Conservation (phyloP, 495 filamentous ascomycete genomes). For the Choiromyces venosus region DNA sequence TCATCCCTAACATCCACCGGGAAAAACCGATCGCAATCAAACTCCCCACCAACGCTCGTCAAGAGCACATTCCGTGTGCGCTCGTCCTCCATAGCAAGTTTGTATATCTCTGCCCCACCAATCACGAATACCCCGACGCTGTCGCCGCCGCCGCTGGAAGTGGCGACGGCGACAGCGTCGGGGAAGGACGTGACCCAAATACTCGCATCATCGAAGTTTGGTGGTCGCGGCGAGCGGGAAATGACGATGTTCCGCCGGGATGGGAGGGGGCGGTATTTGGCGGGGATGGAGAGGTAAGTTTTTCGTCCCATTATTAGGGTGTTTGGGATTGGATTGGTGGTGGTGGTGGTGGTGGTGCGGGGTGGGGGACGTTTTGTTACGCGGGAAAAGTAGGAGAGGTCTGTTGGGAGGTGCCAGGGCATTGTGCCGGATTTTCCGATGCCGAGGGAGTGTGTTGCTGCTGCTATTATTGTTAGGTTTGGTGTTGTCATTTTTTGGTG, state of each 20-base stretch:
- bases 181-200: constrained; percentile 50
- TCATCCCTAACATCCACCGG: constrained; percentile 53
- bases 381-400: constrained; percentile 92
- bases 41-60: constrained; percentile 59
- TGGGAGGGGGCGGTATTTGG: constrained; percentile 67
- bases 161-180: constrained; percentile 51
- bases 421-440: constrained; percentile 76
- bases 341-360: constrained; percentile 18
- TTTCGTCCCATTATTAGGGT: constrained; percentile 95
- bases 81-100: constrained; percentile 53
- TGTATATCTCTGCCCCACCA: constrained; percentile 82
- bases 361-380: constrained; percentile 63
- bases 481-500: constrained; percentile 45
- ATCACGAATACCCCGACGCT: constrained; percentile 71
- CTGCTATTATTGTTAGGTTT: constrained; percentile 67
- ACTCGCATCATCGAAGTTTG: constrained; percentile 2
- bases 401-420: constrained; percentile 83
- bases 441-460: constrained; percentile 60
- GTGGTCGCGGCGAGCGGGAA: constrained; percentile 46
- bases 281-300: constrained; percentile 84
- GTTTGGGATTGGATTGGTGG: constrained; percentile 48
- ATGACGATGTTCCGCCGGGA: constrained; percentile 75
- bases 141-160: constrained; percentile 13
- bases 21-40: constrained; percentile 81
- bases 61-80: constrained; percentile 55